These are phyloP conservation scores for Naganishia vaughanmartiniae DNA, from an alignment of 768 basidiomycete genomes.

Conservation along the genomic window DNA sequence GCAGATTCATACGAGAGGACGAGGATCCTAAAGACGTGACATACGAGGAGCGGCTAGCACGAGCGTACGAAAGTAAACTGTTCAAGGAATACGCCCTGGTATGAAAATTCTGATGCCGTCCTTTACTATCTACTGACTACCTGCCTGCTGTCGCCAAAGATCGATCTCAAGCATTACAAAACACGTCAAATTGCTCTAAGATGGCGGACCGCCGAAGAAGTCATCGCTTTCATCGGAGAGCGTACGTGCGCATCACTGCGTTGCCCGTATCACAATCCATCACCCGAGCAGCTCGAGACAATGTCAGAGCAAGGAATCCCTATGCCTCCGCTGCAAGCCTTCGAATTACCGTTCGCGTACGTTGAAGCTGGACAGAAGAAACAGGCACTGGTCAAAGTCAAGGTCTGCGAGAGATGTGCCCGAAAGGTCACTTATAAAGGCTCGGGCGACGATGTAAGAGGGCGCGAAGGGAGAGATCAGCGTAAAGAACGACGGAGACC, in stretches of 20 bases:
- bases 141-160: slow-evolving; percentile 32
- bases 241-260: slow-evolving; percentile 85
- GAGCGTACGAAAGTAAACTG: slow-evolving; percentile 80
- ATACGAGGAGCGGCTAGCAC: slow-evolving; percentile 83
- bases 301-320: slow-evolving; percentile 30
- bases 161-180: slow-evolving; percentile 92
- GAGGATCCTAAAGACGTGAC: slow-evolving; percentile 55
- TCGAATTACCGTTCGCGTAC: slow-evolving; percentile 89
- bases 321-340: slow-evolving; percentile 60
- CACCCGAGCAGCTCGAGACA: slow-evolving; percentile 7
- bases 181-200: slow-evolving; percentile 84
- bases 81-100: slow-evolving; percentile 70
- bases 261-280: slow-evolving; percentile 64
- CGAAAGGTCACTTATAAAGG: slow-evolving; percentile 81
- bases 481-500: background rate
- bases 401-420: slow-evolving; percentile 72
- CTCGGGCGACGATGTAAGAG: background rate
- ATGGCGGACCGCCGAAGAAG: slow-evolving; percentile 90
- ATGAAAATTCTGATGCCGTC: slow-evolving; percentile 33
- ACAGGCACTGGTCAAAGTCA: slow-evolving; percentile 83
- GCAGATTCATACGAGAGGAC: slow-evolving; percentile 71
- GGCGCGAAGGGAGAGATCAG: too few relatives aligned
- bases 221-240: slow-evolving; percentile 79
- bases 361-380: slow-evolving; percentile 71
- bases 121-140: background rate